These are phyloP conservation scores for Patellaria atrata DNA, from an alignment of 495 filamentous ascomycete species.

Conservation along the genomic window DNA sequence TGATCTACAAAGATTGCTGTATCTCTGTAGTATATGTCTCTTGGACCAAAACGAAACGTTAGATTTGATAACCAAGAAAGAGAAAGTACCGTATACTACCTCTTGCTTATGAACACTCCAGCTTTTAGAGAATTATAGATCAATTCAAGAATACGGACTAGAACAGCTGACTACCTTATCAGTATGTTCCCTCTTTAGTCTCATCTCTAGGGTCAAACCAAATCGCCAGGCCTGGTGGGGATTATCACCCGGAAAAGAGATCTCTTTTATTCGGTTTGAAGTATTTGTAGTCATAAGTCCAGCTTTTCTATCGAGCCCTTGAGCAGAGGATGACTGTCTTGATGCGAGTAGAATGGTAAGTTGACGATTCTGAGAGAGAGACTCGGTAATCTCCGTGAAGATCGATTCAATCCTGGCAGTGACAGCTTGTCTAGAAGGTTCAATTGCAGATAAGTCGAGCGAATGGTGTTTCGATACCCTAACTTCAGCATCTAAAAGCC, in stretches of 20 bases:
- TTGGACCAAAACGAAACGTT: conserved; percentile 23
- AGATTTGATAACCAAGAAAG: not conserved
- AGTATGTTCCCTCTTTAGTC: conserved; percentile 2
- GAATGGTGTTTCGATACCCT: too few species aligned
- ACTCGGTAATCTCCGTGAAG: conserved; percentile 36
- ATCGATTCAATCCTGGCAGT: conserved; percentile 39
- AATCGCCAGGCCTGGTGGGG: conserved; percentile 52
- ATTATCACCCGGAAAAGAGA: conserved; percentile 45
- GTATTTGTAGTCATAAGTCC: not conserved
- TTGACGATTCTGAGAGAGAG: conserved; percentile 29
- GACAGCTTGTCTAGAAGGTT: conserved; percentile 22
- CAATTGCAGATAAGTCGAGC: too few species aligned
- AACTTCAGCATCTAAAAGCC: too few species aligned
- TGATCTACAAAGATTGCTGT: conserved; percentile 68
- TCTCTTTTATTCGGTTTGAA: conserved; percentile 7
- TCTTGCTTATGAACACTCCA: conserved; percentile 57
- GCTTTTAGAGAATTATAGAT: conserved; percentile 52
- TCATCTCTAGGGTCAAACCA: conserved; percentile 29
- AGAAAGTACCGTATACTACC: conserved; percentile 37
- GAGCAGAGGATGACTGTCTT: conserved; percentile 9
- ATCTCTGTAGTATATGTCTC: conserved; percentile 86
- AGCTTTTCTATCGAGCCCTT: not conserved
- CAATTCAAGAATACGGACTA: conserved; percentile 54
- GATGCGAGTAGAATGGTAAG: conserved; percentile 34
- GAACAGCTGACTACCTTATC: conserved; percentile 31